Evolutionary conservation across 768 basidiomycete genomes (phyloP), one percentile per base, ranked within the genome.

Genomic region (Suillus clintonianus): DNA sequence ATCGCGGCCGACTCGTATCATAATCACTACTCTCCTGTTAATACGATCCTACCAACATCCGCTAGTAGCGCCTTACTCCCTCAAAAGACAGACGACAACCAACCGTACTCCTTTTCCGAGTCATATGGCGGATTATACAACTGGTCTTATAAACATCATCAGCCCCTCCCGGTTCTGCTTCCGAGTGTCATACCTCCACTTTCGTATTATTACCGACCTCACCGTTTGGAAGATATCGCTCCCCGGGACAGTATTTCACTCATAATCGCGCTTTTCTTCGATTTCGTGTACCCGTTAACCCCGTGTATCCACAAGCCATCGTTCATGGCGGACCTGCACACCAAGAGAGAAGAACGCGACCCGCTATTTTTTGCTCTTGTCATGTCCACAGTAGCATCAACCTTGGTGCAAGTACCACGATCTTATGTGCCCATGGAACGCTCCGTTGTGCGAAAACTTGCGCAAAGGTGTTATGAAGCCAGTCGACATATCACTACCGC

Each of bases 291-390:
- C 75, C 91, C 92, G 10, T 83, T 97, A 37, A 96, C 92, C 10
- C 95, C 95, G 6, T 94, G 92, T 74, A 79, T 97, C 50, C 95
- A 97, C 79, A 91, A 91, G 71, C 93, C 93, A 32, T 92, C 91
- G 2, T 95, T 95, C 74, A 89, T 94, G 86, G 89, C 91, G n/a
- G 95, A 95, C 77, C 80, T 97, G 36, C 87, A 89, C 66, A 81
- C 86, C 0, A 86, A 85, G 48, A 78, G 92, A 63, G 95, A 96
- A 77, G 93, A 95, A 71, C 85, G 87, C 22, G 92, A 96, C 69
- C 93, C 94, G 32, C 85, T 96, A 43, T 97, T 95, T 80, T 95
- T 93, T 70, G 89, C 94, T 5, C 79, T 97, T 34, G 91, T 97
- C 66, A 91, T 95, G 89, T 91, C 89, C 15, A 92, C 92, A 11